Evolutionary conservation across 2,329 filamentous ascomycete genomes (phyloP).

Genomic region (Penicillium sp.): DNA sequence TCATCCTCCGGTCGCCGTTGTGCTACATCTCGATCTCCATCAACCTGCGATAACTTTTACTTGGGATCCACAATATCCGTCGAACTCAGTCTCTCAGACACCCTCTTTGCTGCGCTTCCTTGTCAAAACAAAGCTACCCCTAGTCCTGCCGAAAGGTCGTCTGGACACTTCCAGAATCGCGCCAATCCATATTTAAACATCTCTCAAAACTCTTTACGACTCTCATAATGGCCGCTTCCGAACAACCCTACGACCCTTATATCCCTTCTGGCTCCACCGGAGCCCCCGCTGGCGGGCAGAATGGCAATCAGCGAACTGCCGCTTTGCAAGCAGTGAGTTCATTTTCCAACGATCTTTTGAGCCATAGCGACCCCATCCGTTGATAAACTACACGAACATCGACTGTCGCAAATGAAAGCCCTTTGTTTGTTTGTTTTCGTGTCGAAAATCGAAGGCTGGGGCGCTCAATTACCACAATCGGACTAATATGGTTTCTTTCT

Average conservation of each 20-base stretch:
- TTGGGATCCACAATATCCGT: neutral
- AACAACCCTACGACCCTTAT: constrained; percentile 81
- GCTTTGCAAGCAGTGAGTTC: constrained; percentile 81
- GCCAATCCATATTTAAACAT: constrained; percentile 17
- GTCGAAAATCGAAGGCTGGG: neutral
- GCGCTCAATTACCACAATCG: neutral
- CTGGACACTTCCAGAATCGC: constrained; percentile 6
- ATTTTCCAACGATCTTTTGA: constrained; percentile 13
- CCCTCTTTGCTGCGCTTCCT: constrained; percentile 2
- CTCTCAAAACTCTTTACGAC: constrained; percentile 2
- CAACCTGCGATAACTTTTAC: neutral
- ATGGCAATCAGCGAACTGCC: constrained; percentile 64
- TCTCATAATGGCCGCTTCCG: constrained; percentile 50
- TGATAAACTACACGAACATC: neutral
- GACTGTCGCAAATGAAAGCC: neutral
- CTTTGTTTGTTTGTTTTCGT: neutral
- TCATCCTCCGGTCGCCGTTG: constrained; percentile 1
- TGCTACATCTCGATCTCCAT: neutral
- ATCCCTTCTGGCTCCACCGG: constrained; percentile 66
- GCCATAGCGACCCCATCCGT: neutral
- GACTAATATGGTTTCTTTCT: constrained; percentile 21
- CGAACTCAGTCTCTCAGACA: neutral
- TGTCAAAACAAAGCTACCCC: constrained; percentile 22
- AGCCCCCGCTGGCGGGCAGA: constrained; percentile 51
- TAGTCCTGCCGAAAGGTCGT: constrained; percentile 15